Conservation (phyloP, 305 asterid genomes). For the Fraxinus velutina region DNA sequence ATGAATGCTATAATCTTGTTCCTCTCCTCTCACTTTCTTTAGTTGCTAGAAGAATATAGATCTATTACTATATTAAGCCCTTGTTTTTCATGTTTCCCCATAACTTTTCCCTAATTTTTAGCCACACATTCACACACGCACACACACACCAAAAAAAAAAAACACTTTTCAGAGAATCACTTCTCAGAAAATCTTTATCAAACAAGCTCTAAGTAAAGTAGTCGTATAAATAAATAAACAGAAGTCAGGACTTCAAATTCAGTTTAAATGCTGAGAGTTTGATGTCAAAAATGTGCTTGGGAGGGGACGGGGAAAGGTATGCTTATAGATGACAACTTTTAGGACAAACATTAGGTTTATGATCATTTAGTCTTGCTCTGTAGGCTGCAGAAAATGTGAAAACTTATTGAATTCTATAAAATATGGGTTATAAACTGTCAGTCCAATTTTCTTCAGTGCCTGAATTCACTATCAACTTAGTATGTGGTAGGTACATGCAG, state of each 20-base stretch:
- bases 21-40: background rate
- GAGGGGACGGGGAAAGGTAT: background rate
- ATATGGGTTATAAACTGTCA: background rate
- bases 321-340: background rate
- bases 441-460: background rate
- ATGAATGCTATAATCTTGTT: slow-evolving; percentile 5
- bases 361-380: background rate
- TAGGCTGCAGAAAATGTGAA: slow-evolving; percentile 4
- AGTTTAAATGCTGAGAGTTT: slow-evolving; percentile 17
- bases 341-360: background rate
- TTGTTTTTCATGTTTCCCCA: background rate
- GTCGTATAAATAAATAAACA: background rate
- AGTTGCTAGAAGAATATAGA: slow-evolving; percentile 23
- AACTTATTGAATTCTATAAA: background rate
- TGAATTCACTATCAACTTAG: background rate
- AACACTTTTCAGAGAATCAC: background rate
- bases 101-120: background rate
- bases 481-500: background rate
- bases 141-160: too few species aligned
- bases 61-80: background rate
- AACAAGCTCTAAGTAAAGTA: background rate
- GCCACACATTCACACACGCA: background rate
- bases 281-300: background rate
- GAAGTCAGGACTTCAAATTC: slow-evolving; percentile 11
- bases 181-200: background rate